phyloP scores from a whole-genome alignment of 768 basidiomycete species.

The Lentinula detonsa region DNA sequence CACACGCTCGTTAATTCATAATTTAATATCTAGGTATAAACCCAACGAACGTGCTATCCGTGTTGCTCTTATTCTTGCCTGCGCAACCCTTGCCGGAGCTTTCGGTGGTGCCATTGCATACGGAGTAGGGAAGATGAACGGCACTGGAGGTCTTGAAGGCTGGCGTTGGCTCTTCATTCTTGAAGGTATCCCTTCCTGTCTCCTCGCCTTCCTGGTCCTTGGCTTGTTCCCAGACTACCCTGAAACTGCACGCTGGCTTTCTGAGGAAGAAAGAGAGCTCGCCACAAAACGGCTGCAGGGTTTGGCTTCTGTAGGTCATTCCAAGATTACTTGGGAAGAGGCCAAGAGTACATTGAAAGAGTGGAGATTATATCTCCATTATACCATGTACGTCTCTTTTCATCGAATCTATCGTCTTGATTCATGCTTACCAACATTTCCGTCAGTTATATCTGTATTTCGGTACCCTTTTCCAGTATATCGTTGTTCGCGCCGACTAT shows the following conservation, averaged over 20 bases:
- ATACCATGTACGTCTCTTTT: slow-evolving; percentile 20
- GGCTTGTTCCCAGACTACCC: slow-evolving; percentile 44
- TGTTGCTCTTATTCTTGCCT: slow-evolving; percentile 22
- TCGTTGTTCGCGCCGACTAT: slow-evolving; percentile 52
- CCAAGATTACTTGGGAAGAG: slow-evolving; percentile 31
- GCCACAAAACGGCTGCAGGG: slow-evolving; percentile 20
- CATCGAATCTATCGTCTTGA: neutral
- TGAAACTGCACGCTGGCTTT: slow-evolving; percentile 38
- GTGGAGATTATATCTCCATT: slow-evolving; percentile 32
- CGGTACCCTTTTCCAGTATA: slow-evolving; percentile 34
- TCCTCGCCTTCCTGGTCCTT: slow-evolving; percentile 23
- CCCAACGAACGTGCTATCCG: slow-evolving; percentile 13
- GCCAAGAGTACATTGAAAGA: slow-evolving; percentile 26
- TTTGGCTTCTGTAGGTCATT: slow-evolving; percentile 19
- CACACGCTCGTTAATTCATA: neutral
- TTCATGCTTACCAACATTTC: neutral
- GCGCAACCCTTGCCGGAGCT: slow-evolving; percentile 29
- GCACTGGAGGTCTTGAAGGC: slow-evolving; percentile 12
- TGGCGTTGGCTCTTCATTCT: slow-evolving; percentile 27
- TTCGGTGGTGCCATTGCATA: slow-evolving; percentile 28
- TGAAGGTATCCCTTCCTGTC: slow-evolving; percentile 41
- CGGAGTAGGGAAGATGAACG: slow-evolving; percentile 23
- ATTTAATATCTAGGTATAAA: slow-evolving; percentile 1
- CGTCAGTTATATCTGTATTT: slow-evolving; percentile 31
- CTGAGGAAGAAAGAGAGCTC: slow-evolving; percentile 31